A percentile compares a stretch with the other conserved stretches of the same genome.
Evolutionary conservation across 139 green algal species (phyloP).

Genomic region (Asterochloris erici): DNA sequence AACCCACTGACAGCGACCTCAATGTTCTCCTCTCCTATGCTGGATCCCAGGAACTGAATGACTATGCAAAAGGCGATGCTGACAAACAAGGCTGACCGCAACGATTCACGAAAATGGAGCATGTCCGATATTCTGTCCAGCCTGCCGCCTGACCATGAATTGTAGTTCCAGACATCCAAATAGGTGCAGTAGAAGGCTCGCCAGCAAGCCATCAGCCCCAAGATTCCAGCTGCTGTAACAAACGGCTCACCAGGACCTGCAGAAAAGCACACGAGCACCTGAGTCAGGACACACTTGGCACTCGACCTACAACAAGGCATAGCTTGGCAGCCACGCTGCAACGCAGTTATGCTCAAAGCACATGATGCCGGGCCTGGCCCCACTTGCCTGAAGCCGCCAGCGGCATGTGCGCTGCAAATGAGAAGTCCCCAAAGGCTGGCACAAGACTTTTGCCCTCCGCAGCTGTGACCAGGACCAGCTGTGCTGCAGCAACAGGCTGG

Average conservation of each 20-base stretch:
- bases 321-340: too few relatives aligned
- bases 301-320: not conserved
- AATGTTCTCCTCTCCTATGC: constrained; percentile 28
- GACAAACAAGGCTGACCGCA: constrained; percentile 32
- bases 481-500: constrained; percentile 64
- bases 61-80: constrained; percentile 30
- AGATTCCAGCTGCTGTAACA: constrained; percentile 53
- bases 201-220: constrained; percentile 71
- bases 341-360: not conserved
- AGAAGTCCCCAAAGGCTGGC: constrained; percentile 13
- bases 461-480: constrained; percentile 72
- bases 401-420: constrained; percentile 49
- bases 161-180: constrained; percentile 54
- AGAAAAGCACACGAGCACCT: not conserved
- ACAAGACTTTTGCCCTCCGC: constrained; percentile 53
- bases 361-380: not conserved
- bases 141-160: constrained; percentile 14
- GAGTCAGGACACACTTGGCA: not conserved
- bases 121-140: constrained; percentile 26
- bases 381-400: constrained; percentile 51
- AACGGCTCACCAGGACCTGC: constrained; percentile 58
- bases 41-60: constrained; percentile 17
- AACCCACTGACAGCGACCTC: not conserved
- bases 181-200: constrained; percentile 61
- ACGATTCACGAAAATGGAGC: constrained; percentile 32